A percentile compares a stretch with the other conserved stretches of the same genome.
These are phyloP conservation scores for Microstegium vimineum DNA, from an alignment of 176 grass and related monocot species.

Conservation along the genomic window DNA sequence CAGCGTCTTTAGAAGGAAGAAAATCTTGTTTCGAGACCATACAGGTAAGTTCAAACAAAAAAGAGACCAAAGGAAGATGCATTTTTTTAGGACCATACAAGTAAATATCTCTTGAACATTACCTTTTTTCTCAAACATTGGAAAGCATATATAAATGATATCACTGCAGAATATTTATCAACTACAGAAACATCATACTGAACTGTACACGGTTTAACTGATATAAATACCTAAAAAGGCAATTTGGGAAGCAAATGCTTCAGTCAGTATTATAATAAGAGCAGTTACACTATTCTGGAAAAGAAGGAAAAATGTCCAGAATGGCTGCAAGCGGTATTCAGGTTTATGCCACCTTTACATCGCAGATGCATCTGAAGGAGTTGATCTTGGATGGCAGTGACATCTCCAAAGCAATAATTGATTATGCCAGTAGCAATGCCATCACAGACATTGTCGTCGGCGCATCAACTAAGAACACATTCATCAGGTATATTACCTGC, in stretches of 20 bases:
- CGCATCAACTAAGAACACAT: conserved; percentile 54
- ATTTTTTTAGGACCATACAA: too few species aligned
- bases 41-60: too few species aligned
- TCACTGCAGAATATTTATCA: not conserved
- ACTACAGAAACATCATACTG: not conserved
- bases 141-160: not conserved
- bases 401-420: conserved; percentile 67
- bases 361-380: conserved; percentile 81
- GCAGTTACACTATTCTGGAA: not conserved
- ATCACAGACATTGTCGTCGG: conserved; percentile 67
- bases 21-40: too few species aligned
- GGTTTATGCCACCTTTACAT: conserved; percentile 6
- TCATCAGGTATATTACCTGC: conserved; percentile 51
- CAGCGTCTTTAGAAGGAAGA: too few species aligned
- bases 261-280: not conserved
- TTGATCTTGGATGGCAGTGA: conserved; percentile 67
- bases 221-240: too few species aligned
- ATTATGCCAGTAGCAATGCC: conserved; percentile 44
- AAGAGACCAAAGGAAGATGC: too few species aligned
- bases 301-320: conserved; percentile 7
- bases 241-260: conserved; percentile 4
- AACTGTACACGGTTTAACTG: not conserved
- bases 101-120: too few species aligned
- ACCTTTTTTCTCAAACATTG: not conserved
- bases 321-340: not conserved